A percentile compares a stretch with the other conserved stretches of the same genome.
phyloP scores from a whole-genome alignment of 768 basidiomycete genomes.

The Collybia mongolica region DNA sequence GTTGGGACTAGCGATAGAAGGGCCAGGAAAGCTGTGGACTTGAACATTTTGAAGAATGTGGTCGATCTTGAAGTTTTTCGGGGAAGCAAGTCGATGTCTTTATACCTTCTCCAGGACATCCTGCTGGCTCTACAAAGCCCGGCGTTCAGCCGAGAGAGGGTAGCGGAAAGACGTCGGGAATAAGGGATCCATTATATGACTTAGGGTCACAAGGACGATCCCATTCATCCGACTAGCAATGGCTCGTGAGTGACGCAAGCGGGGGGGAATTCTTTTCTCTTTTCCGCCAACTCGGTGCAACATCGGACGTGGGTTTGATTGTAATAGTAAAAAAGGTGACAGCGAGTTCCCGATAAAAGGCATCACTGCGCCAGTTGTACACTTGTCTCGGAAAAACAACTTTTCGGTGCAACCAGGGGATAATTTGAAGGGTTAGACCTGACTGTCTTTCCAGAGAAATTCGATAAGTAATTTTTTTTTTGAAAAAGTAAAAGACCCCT shows the following conservation, averaged over 20 bases:
- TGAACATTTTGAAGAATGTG: constrained; percentile 37
- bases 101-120: constrained; percentile 8
- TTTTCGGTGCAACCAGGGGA: neutral
- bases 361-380: neutral
- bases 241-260: constrained; percentile 5
- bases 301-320: constrained; percentile 11
- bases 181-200: neutral
- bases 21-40: constrained; percentile 42
- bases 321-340: neutral
- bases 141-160: constrained; percentile 32
- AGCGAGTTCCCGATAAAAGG: constrained; percentile 2
- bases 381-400: constrained; percentile 2
- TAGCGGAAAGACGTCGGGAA: constrained; percentile 26
- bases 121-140: constrained; percentile 24
- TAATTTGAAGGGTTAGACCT: neutral
- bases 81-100: constrained; percentile 4
- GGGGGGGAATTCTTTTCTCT: constrained; percentile 7
- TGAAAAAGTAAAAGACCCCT: too few relatives aligned
- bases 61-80: constrained; percentile 7
- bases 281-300: constrained; percentile 18
- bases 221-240: constrained; percentile 21
- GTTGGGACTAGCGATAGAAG: constrained; percentile 41
- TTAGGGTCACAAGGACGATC: constrained; percentile 24
- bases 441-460: too few relatives aligned
- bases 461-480: too few relatives aligned